Percentiles rank a stretch among this genome's conserved stretches.
Conservation (phyloP, 306 rosid genomes). For the Dryas drummondii region DNA sequence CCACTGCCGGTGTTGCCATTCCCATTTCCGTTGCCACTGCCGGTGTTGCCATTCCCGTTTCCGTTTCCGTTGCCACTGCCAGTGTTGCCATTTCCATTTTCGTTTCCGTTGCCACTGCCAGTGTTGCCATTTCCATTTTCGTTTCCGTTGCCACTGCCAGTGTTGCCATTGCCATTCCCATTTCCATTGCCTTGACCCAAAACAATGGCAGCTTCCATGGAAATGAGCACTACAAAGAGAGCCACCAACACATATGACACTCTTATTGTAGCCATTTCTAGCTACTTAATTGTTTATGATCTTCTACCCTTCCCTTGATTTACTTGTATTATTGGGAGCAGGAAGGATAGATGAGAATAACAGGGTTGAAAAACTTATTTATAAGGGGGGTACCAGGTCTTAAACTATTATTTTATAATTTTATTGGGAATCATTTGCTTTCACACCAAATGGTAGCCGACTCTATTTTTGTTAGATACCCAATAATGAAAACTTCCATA, state of each 20-base stretch:
- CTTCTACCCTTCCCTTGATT: not conserved
- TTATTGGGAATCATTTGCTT: not conserved
- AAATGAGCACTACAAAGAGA: not conserved
- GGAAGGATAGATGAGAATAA: slow-evolving; percentile 5
- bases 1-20: not conserved
- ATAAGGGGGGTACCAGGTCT: not conserved
- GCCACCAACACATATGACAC: slow-evolving; percentile 1
- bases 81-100: not conserved
- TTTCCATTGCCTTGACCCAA: not conserved
- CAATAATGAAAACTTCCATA: too few species aligned
- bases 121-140: not conserved
- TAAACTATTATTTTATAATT: not conserved
- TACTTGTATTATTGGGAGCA: not conserved
- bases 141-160: not conserved
- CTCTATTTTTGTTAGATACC: too few species aligned
- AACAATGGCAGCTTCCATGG: slow-evolving; percentile 5
- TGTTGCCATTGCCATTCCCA: not conserved
- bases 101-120: not conserved
- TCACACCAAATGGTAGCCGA: not conserved
- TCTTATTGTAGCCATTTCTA: not conserved
- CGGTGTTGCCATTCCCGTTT: not conserved
- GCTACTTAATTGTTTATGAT: not conserved
- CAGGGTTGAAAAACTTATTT: not conserved
- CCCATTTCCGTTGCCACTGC: not conserved
- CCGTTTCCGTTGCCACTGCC: not conserved